Evolutionary conservation across 2,329 filamentous ascomycete species (phyloP).

Genomic region (Aspergillus fijiensis): DNA sequence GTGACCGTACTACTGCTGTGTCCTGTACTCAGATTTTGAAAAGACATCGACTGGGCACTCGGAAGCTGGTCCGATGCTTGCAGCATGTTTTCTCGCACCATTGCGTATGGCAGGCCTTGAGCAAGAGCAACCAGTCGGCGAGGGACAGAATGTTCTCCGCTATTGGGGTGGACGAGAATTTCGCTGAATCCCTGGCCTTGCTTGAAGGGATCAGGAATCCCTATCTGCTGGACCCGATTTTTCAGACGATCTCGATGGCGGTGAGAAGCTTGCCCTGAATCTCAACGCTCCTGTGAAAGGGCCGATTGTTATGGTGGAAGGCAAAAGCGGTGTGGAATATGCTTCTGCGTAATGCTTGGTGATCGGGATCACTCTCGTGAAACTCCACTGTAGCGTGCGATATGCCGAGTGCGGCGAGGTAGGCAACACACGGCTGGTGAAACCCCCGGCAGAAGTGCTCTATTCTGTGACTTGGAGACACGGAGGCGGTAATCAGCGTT

Average conservation of each 20-base stretch:
- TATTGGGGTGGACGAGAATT: background rate
- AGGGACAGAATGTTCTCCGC: background rate
- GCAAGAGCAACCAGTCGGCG: background rate
- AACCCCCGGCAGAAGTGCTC: background rate
- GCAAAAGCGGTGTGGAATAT: conserved; percentile 2
- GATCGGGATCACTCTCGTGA: background rate
- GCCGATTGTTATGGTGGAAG: background rate
- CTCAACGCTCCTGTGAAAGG: conserved; percentile 1
- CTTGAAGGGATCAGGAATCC: background rate
- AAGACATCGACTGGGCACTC: background rate
- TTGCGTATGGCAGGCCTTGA: background rate
- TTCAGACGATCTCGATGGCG: background rate
- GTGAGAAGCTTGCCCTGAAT: background rate
- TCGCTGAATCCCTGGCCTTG: background rate
- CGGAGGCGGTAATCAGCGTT: conserved; percentile 15
- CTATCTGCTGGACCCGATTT: background rate
- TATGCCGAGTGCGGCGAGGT: background rate
- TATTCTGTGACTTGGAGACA: conserved; percentile 10
- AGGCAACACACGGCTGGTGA: conserved; percentile 12
- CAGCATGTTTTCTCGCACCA: conserved; percentile 4
- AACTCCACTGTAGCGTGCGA: background rate
- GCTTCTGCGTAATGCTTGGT: background rate
- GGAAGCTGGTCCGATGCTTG: background rate
- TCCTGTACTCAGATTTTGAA: background rate
- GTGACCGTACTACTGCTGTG: accelerated